Evolutionary conservation across 23 red algal genomes (phyloP).

Genomic region (Pyropia haitanensis): DNA sequence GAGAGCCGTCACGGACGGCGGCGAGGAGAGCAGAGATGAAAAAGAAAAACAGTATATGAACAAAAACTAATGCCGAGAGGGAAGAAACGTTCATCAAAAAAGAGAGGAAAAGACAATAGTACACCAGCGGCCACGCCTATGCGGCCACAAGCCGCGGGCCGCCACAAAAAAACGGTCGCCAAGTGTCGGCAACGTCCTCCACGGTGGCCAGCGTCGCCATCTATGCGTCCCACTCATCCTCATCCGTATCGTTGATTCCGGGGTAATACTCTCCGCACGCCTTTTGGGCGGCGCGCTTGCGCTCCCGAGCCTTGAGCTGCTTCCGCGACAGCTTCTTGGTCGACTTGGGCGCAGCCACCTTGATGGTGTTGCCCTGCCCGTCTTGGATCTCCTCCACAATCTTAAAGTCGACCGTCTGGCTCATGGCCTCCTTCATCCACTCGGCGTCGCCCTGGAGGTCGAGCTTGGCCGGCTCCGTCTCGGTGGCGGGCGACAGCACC

Average conservation of each 20-base stretch:
- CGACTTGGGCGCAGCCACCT: constrained; percentile 39
- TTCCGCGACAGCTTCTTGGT: constrained; percentile 61
- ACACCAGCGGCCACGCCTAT: too few relatives aligned
- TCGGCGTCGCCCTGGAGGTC: constrained; percentile 71
- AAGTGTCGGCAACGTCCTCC: too few relatives aligned
- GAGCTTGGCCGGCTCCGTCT: constrained; percentile 60
- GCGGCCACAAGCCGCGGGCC: too few relatives aligned
- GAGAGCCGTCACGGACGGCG: too few relatives aligned
- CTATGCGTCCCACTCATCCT: constrained; percentile 22
- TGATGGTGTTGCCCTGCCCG: constrained; percentile 67
- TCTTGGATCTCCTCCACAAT: constrained; percentile 59
- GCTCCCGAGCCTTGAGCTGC: constrained; percentile 65
- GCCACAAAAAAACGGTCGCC: too few relatives aligned
- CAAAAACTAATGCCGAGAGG: too few relatives aligned
- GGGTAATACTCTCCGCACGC: constrained; percentile 46
- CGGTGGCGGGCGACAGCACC: constrained; percentile 70
- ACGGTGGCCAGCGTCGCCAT: too few relatives aligned
- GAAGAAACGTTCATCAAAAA: too few relatives aligned
- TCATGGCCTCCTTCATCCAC: constrained; percentile 69
- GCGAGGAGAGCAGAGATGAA: too few relatives aligned
- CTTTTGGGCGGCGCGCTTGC: constrained; percentile 76
- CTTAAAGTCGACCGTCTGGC: constrained; percentile 66
- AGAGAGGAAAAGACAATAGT: too few relatives aligned
- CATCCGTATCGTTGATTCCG: constrained; percentile 64
- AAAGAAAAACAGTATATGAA: too few relatives aligned